Conservation (phyloP, 257 asterid genomes). For the Vinca minor region DNA sequence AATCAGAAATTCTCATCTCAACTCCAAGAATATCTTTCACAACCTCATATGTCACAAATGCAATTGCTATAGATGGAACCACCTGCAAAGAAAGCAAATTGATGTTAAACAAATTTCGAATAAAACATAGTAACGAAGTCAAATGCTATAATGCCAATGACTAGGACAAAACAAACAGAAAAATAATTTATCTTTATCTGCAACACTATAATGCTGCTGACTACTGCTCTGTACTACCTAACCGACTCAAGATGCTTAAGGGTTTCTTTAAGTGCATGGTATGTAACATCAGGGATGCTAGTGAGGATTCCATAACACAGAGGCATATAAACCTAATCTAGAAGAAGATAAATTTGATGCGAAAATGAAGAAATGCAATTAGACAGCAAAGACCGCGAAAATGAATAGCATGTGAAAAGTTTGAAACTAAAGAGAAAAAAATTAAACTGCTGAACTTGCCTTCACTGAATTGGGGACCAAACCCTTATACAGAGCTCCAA, state of each 20-base stretch:
- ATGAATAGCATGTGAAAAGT: not conserved
- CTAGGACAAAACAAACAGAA: not conserved
- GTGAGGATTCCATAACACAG: not conserved
- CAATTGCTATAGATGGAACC: constrained; percentile 86
- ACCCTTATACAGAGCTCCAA: constrained; percentile 83
- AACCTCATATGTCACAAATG: constrained; percentile 77
- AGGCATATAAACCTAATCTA: not conserved
- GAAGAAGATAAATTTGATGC: not conserved
- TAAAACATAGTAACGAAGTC: not conserved
- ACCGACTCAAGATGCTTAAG: not conserved
- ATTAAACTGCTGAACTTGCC: constrained; percentile 36
- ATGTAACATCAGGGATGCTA: not conserved
- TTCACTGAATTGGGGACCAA: constrained; percentile 89
- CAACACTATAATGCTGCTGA: not conserved
- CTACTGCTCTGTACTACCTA: not conserved
- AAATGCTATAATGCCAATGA: not conserved
- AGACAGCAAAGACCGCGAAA: not conserved
- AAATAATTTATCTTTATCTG: not conserved
- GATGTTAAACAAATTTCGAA: not conserved
- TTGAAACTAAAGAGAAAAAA: not conserved
- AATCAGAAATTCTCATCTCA: constrained; percentile 71
- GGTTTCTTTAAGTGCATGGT: not conserved
- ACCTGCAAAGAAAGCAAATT: constrained; percentile 35
- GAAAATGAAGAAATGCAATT: not conserved
- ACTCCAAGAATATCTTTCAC: constrained; percentile 67